phyloP scores from a whole-genome alignment of 2,329 filamentous ascomycete genomes.

The Paecilomyces niveus region DNA sequence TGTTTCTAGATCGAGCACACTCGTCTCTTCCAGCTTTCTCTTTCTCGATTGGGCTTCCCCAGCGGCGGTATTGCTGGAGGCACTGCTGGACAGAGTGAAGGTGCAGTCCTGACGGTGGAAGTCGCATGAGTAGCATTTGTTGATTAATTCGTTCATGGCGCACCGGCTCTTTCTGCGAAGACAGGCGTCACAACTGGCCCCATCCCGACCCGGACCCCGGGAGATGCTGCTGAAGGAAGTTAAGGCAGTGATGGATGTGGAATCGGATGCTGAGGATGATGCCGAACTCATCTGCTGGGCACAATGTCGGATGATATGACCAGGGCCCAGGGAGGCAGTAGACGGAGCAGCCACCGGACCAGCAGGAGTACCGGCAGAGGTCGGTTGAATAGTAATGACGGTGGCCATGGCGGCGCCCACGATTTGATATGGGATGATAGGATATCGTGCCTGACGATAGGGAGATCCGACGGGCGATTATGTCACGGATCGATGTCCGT shows the following conservation, averaged over 20 bases:
- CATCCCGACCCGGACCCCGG: constrained; percentile 27
- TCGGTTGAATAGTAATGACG: constrained; percentile 35
- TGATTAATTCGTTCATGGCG: constrained; percentile 37
- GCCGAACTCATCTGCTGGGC: constrained; percentile 2
- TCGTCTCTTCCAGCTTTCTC: constrained; percentile 30
- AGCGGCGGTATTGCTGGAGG: constrained; percentile 10
- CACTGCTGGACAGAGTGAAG: constrained; percentile 24
- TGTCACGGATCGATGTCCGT: background rate
- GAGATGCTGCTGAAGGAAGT: constrained; percentile 14
- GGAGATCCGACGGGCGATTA: constrained; percentile 1
- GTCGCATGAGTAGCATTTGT: constrained; percentile 39
- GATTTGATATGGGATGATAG: constrained; percentile 2
- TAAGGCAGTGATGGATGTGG: constrained; percentile 14
- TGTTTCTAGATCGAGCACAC: constrained; percentile 19
- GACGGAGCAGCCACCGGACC: constrained; percentile 14
- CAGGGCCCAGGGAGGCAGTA: background rate
- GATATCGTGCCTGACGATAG: constrained; percentile 1
- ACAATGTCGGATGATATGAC: constrained; percentile 11
- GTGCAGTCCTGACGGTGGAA: constrained; percentile 40
- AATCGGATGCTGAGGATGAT: constrained; percentile 13
- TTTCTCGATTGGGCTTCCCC: constrained; percentile 25
- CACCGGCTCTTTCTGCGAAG: constrained; percentile 35
- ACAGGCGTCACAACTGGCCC: constrained; percentile 36
- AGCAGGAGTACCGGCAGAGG: constrained; percentile 21
- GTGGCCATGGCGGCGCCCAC: constrained; percentile 22